Base-by-base conservation (phyloP, 192 early-diverging fungal species). In the Funneliformis geosporum region DNA sequence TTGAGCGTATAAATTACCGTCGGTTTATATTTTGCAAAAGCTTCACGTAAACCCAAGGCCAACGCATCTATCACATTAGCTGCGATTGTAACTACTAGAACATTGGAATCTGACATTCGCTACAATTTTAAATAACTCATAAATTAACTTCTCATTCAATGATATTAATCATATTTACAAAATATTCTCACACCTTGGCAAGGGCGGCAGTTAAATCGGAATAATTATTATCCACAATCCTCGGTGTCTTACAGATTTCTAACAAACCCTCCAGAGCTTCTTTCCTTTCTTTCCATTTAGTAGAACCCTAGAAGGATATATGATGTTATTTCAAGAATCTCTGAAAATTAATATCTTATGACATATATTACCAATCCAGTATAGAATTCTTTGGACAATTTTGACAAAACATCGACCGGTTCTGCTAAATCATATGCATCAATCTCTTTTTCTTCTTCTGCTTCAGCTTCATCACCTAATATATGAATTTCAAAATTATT, bases 251-350 rank as follows among this genome's bases (percentile, higher is more conserved):
- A 21, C 91, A 83, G 5, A 94, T 82, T 42, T 84, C 91, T 8
- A 94, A 78, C 38, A 99, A 81, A 12, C 82, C 87, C 66, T 96
- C 95, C 50, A 98, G 79, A 0, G 91, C 96, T 78, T 98, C 96
- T 78, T 97, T 97, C 81, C 98, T 89, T 81, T 98, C 97, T 84
- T 97, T 92, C 98, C 98, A 99, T 80, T 98, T 98, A 60, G 91
- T 87, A 8, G 96, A 95, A 2, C 80, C 79, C 86, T 90, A 75
- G 8, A 16, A 71, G 27, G 4, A 69, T 6, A 23, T n/a, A 66
- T 8, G 33, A 14, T 4, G 0, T 39, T 18, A 14, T 66, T 33
- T 38, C 5, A 66, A 18, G 27, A 14, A 33, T 38, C n/a, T 66
- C 5, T 23, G 33, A 38, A 16, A 28, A 2, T 8, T 12, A 66